Evolutionary conservation across 257 asterid species (phyloP).

Genomic region (Petunia secreta): DNA sequence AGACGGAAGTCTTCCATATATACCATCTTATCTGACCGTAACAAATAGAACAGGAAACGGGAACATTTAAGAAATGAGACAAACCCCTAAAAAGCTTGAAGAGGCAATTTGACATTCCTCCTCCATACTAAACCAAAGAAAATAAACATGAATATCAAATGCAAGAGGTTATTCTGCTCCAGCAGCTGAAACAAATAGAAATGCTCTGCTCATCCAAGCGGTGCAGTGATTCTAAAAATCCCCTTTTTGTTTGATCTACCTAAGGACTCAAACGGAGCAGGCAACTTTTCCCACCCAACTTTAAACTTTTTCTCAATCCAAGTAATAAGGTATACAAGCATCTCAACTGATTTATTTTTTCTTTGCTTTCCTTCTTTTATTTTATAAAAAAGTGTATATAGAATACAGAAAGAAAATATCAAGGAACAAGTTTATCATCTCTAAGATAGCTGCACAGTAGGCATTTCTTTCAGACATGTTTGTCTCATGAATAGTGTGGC

Average conservation of each 20-base stretch:
- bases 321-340: neutral
- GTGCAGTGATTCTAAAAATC: neutral
- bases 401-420: slow-evolving; percentile 1
- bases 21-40: slow-evolving; percentile 9
- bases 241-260: neutral
- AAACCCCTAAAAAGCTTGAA: neutral
- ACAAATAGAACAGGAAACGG: neutral
- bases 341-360: neutral
- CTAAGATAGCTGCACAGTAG: neutral
- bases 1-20: neutral
- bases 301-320: slow-evolving; percentile 1
- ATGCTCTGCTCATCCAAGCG: slow-evolving; percentile 10
- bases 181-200: neutral
- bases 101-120: slow-evolving; percentile 1
- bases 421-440: neutral
- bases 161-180: slow-evolving; percentile 14
- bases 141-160: neutral
- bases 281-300: slow-evolving; percentile 10
- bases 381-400: slow-evolving; percentile 10
- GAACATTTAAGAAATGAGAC: neutral
- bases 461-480: neutral
- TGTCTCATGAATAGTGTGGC: neutral
- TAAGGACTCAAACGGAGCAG: slow-evolving; percentile 15
- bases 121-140: neutral
- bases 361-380: neutral